Evolutionary conservation across 495 filamentous ascomycete species (phyloP).

Genomic region (Lentithecium fluviatile): DNA sequence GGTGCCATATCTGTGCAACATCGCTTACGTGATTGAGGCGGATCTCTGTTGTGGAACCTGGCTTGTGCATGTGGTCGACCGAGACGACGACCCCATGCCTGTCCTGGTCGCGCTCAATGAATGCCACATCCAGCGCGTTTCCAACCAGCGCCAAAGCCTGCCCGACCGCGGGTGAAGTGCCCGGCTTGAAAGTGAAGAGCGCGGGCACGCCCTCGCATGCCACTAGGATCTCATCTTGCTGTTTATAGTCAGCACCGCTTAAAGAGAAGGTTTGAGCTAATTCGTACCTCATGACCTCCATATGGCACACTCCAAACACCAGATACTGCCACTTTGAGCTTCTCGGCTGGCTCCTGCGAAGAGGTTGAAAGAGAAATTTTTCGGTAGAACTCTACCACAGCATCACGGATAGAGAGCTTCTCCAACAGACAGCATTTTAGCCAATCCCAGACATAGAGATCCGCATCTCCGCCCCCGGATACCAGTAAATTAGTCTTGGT

Average conservation of each 20-base stretch:
- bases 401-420: slow-evolving; percentile 51
- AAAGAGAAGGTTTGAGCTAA: background rate
- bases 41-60: slow-evolving; percentile 33
- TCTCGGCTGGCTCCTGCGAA: slow-evolving; percentile 7
- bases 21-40: slow-evolving; percentile 26
- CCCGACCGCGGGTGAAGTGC: background rate
- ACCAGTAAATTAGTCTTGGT: slow-evolving; percentile 62
- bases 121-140: slow-evolving; percentile 38
- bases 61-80: slow-evolving; percentile 38
- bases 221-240: slow-evolving; percentile 33
- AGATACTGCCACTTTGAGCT: slow-evolving; percentile 33
- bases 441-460: slow-evolving; percentile 85
- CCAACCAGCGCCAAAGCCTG: slow-evolving; percentile 25
- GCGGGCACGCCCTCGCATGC: slow-evolving; percentile 41
- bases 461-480: slow-evolving; percentile 82
- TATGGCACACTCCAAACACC: slow-evolving; percentile 33
- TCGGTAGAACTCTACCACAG: slow-evolving; percentile 37
- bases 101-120: slow-evolving; percentile 4
- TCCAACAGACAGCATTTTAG: slow-evolving; percentile 51
- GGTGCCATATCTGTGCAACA: background rate
- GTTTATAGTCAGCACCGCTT: background rate
- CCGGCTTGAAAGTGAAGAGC: slow-evolving; percentile 28
- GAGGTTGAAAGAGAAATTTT: background rate
- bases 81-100: slow-evolving; percentile 26
- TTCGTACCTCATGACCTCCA: slow-evolving; percentile 3